These are phyloP conservation scores for Medicago ruthenica DNA, from an alignment of 306 rosid species.

Conservation along the genomic window DNA sequence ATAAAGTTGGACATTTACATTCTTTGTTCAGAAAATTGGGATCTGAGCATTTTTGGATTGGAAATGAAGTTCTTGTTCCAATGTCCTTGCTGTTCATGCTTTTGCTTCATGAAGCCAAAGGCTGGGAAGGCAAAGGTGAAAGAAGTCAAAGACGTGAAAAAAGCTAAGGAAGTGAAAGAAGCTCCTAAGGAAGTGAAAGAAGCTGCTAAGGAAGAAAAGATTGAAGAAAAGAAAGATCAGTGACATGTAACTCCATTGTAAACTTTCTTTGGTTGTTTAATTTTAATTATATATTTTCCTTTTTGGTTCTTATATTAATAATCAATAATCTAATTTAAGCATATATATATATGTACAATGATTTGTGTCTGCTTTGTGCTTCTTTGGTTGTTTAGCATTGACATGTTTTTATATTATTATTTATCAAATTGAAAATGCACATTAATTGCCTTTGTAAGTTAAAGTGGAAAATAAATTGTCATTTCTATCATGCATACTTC, in stretches of 20 bases:
- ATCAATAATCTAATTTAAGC: slow-evolving; percentile 37
- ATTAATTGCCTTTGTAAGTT: slow-evolving; percentile 35
- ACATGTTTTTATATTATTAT: not conserved
- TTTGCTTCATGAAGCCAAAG: slow-evolving; percentile 71
- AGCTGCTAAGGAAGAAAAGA: slow-evolving; percentile 40
- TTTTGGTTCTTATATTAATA: slow-evolving; percentile 21
- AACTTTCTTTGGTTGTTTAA: slow-evolving; percentile 11
- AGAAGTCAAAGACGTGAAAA: slow-evolving; percentile 49
- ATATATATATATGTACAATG: slow-evolving; percentile 10
- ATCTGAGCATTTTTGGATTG: slow-evolving; percentile 38
- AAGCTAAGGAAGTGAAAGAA: slow-evolving; percentile 46
- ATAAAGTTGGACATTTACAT: slow-evolving; percentile 31
- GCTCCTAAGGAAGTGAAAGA: slow-evolving; percentile 43
- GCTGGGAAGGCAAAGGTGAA: slow-evolving; percentile 55
- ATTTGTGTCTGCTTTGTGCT: slow-evolving; percentile 32
- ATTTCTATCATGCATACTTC: slow-evolving; percentile 2
- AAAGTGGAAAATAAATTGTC: slow-evolving; percentile 31
- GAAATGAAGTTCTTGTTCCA: slow-evolving; percentile 64
- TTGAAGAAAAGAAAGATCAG: slow-evolving; percentile 54
- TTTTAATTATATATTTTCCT: not conserved
- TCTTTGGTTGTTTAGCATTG: slow-evolving; percentile 20
- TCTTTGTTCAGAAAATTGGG: slow-evolving; percentile 39
- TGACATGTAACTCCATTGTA: slow-evolving; percentile 39
- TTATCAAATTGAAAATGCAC: slow-evolving; percentile 19
- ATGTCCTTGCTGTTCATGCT: slow-evolving; percentile 63